Conservation (phyloP, 495 filamentous ascomycete species). For the Bryoglossum gracile region DNA sequence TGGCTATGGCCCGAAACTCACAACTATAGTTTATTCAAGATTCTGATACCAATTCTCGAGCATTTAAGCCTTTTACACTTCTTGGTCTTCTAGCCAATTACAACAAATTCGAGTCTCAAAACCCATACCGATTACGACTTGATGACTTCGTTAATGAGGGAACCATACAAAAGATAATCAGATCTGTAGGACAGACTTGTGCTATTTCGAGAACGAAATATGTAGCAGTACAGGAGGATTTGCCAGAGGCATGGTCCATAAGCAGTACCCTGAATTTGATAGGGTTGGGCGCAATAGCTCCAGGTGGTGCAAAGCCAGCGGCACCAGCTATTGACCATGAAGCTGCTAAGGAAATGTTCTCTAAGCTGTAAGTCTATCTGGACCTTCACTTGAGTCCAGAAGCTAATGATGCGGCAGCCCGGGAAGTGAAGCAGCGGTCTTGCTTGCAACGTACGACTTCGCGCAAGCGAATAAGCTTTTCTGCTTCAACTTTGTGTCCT, state of each 20-base stretch:
- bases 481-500: conserved; percentile 71
- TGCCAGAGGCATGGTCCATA: conserved; percentile 85
- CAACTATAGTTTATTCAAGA: conserved; percentile 73
- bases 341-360: conserved; percentile 71
- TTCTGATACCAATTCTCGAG: conserved; percentile 51
- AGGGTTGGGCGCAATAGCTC: conserved; percentile 69
- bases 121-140: conserved; percentile 90
- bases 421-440: conserved; percentile 63
- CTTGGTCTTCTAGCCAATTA: conserved; percentile 92
- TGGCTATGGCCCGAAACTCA: conserved; percentile 6
- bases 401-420: conserved; percentile 49
- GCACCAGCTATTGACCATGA: conserved; percentile 54
- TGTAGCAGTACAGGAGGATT: conserved; percentile 83
- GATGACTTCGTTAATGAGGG: conserved; percentile 95
- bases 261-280: conserved; percentile 75
- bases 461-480: conserved; percentile 92
- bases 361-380: conserved; percentile 41
- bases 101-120: conserved; percentile 99
- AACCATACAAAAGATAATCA: conserved; percentile 74
- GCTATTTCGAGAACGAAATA: conserved; percentile 61
- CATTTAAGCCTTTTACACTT: conserved; percentile 70
- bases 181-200: conserved; percentile 65
- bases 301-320: conserved; percentile 57
- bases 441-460: conserved; percentile 90
- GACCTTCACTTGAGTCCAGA: not conserved